Percentiles rank a stretch among this genome's conserved stretches.
phyloP scores from a whole-genome alignment of 2,329 filamentous ascomycete species.

The Ophiostoma sp. region DNA sequence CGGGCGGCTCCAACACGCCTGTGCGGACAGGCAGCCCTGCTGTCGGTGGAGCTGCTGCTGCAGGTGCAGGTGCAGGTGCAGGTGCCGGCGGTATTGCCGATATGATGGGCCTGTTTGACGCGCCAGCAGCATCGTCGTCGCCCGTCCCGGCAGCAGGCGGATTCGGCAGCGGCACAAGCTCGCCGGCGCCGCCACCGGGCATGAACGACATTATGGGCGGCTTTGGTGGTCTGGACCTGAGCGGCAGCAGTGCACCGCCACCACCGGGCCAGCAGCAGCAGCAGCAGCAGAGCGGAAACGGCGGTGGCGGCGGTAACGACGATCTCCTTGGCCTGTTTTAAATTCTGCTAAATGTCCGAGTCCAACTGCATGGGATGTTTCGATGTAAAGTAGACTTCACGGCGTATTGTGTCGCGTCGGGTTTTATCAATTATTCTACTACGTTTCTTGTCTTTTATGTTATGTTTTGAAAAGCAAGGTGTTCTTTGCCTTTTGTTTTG shows the following conservation, averaged over 20 bases:
- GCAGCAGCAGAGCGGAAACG: conserved; percentile 37
- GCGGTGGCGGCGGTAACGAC: conserved; percentile 42
- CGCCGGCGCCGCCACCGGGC: conserved; percentile 40
- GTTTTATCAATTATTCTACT: conserved; percentile 7
- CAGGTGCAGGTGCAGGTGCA: conserved; percentile 36
- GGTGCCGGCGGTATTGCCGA: conserved; percentile 49
- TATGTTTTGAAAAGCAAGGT: conserved; percentile 3
- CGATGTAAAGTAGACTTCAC: conserved; percentile 20
- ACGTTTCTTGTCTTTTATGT: background rate
- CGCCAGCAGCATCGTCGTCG: conserved; percentile 42
- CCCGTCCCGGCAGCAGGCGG: conserved; percentile 1
- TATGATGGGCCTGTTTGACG: conserved; percentile 67
- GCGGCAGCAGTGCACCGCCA: conserved; percentile 55
- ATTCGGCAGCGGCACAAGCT: conserved; percentile 30
- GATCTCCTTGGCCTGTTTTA: conserved; percentile 58
- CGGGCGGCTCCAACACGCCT: conserved; percentile 54
- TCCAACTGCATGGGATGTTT: no score
- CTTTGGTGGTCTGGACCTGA: conserved; percentile 75
- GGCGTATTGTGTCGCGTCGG: conserved; percentile 5
- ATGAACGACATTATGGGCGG: conserved; percentile 88
- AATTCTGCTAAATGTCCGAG: background rate
- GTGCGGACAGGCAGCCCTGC: conserved; percentile 63
- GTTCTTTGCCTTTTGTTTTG: conserved; percentile 10
- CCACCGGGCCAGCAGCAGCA: conserved; percentile 57
- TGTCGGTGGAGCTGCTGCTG: conserved; percentile 38